Conservation (phyloP, 257 asterid species). For the Solanum piurae region DNA sequence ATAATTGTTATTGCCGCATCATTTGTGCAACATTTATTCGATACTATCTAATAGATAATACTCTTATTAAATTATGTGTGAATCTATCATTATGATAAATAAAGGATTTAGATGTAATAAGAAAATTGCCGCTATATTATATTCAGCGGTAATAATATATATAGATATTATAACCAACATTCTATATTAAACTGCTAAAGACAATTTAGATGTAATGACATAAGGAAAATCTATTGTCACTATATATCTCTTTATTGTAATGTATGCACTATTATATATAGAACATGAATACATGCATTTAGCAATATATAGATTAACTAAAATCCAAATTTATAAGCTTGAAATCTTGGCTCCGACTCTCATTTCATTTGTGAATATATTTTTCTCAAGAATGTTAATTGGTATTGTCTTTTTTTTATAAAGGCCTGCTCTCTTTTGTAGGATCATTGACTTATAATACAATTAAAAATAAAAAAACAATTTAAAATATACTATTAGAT, state of each 20-base stretch:
- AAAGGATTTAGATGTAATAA: too few relatives aligned
- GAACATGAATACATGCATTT: not conserved
- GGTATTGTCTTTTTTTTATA: too few relatives aligned
- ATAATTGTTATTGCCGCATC: too few relatives aligned
- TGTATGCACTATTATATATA: not conserved
- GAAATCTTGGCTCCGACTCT: not conserved
- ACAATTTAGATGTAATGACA: not conserved
- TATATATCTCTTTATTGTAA: too few relatives aligned
- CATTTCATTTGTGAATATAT: not conserved
- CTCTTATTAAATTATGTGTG: too few relatives aligned
- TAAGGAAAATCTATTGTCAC: not conserved
- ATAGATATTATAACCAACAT: too few relatives aligned
- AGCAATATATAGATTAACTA: not conserved
- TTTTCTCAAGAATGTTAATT: not conserved
- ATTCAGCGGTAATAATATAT: too few relatives aligned
- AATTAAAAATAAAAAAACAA: too few relatives aligned
- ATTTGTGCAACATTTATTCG: too few relatives aligned
- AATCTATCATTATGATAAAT: too few relatives aligned
- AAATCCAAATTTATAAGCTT: not conserved
- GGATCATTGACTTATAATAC: not conserved
- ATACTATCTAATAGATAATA: too few relatives aligned
- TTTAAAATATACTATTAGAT: not conserved
- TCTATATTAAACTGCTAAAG: not conserved
- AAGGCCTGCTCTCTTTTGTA: not conserved
- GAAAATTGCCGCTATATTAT: not conserved